Evolutionary conservation across 192 early-diverging fungal species (phyloP).

Genomic region (Backusella tuberculispora): DNA sequence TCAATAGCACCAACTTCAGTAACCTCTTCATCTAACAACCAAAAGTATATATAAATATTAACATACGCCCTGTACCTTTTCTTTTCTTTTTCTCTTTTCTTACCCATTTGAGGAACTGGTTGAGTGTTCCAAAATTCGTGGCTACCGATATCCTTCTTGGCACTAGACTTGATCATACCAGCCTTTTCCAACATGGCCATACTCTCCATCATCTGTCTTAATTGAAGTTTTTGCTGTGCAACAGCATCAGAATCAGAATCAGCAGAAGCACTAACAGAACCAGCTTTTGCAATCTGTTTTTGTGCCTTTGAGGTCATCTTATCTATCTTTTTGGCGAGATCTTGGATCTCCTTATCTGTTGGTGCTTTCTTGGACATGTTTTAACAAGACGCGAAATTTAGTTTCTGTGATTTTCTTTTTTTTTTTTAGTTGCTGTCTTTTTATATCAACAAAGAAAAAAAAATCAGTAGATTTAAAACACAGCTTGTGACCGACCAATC

Average conservation of each 20-base stretch:
- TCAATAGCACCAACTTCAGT: slow-evolving; percentile 84
- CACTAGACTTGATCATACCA: slow-evolving; percentile 23
- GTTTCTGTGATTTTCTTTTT: neutral
- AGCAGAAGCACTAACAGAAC: neutral
- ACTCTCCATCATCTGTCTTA: slow-evolving; percentile 30
- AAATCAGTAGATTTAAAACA: neutral
- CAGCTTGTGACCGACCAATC: neutral
- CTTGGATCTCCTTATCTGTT: slow-evolving; percentile 30
- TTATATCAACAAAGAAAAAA: neutral
- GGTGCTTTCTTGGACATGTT: slow-evolving; percentile 12
- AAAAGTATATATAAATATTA: neutral
- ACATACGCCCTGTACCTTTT: neutral
- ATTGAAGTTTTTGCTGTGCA: slow-evolving; percentile 25
- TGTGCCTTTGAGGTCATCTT: slow-evolving; percentile 26
- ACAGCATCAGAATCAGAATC: slow-evolving; percentile 10
- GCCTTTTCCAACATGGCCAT: slow-evolving; percentile 31
- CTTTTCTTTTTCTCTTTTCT: neutral
- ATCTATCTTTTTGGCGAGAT: slow-evolving; percentile 23
- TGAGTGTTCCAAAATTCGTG: slow-evolving; percentile 99
- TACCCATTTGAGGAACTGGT: slow-evolving; percentile 84
- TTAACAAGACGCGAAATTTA: neutral
- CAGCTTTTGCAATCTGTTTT: slow-evolving; percentile 17
- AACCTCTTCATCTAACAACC: slow-evolving; percentile 64
- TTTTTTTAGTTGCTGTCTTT: neutral
- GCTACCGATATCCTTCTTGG: slow-evolving; percentile 53